A percentile compares a stretch with the other conserved stretches of the same genome.
Conservation (phyloP, 1,284 basidiomycete species). For the Rugosomyces carneus region DNA sequence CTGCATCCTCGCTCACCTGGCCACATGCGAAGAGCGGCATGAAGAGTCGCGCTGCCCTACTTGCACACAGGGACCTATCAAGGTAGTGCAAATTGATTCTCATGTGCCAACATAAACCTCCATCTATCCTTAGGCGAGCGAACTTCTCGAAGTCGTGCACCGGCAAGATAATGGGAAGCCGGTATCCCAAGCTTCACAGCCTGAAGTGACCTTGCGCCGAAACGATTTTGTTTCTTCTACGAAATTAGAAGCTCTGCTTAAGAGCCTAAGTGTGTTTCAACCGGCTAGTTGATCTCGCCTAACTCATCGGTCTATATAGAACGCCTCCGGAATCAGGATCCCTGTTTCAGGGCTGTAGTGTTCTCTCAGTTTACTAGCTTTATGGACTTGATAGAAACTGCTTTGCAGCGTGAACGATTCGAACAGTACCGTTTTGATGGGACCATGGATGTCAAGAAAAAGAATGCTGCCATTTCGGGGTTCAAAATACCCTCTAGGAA, state of each 20-base stretch:
- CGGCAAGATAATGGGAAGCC: conserved; percentile 22
- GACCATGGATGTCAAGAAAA: conserved; percentile 83
- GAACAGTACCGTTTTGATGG: conserved; percentile 88
- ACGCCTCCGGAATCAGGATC: conserved; percentile 62
- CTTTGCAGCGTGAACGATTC: conserved; percentile 69
- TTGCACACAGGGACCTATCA: conserved; percentile 61
- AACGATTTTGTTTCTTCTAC: conserved; percentile 88
- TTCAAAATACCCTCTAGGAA: conserved; percentile 66
- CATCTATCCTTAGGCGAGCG: conserved; percentile 38
- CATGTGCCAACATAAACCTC: neutral
- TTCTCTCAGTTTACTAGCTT: conserved; percentile 88
- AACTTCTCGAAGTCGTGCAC: conserved; percentile 61
- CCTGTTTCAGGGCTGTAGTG: conserved; percentile 78
- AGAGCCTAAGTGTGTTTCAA: conserved; percentile 51
- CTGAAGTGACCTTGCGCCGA: conserved; percentile 55
- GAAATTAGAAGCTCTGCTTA: conserved; percentile 72
- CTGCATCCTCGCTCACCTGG: conserved; percentile 70
- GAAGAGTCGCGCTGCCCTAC: conserved; percentile 70
- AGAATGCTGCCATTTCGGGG: conserved; percentile 67
- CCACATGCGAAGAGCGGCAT: conserved; percentile 56
- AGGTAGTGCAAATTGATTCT: conserved; percentile 29
- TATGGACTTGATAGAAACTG: conserved; percentile 75
- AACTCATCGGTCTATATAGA: conserved; percentile 30
- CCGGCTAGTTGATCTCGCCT: neutral
- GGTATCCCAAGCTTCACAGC: conserved; percentile 35